Conservation (phyloP, 805 yeast genomes). For the Zygosaccharomyces bailii region DNA sequence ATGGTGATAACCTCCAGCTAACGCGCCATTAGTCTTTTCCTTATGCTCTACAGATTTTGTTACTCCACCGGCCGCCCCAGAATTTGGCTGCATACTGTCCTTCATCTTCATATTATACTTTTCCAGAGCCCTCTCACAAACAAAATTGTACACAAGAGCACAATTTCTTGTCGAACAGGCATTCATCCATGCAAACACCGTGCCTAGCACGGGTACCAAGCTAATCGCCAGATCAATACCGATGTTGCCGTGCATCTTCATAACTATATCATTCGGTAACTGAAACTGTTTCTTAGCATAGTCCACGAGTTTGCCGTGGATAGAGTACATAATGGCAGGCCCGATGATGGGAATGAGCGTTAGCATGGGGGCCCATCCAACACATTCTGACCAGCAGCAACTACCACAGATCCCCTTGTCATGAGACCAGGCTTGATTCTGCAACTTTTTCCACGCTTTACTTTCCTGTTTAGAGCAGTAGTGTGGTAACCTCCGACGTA, state of each 20-base stretch:
- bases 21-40: not conserved
- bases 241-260: slow-evolving; percentile 75
- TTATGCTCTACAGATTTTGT: not conserved
- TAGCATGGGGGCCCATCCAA: slow-evolving; percentile 74
- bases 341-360: slow-evolving; percentile 81
- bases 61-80: slow-evolving; percentile 3
- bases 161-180: slow-evolving; percentile 90
- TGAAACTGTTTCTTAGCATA: slow-evolving; percentile 55
- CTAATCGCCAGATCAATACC: slow-evolving; percentile 68
- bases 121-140: slow-evolving; percentile 26
- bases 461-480: slow-evolving; percentile 57
- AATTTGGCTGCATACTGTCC: slow-evolving; percentile 1
- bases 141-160: slow-evolving; percentile 58
- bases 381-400: slow-evolving; percentile 56
- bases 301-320: slow-evolving; percentile 63
- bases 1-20: not conserved
- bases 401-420: slow-evolving; percentile 83
- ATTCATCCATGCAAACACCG: slow-evolving; percentile 73
- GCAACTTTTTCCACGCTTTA: slow-evolving; percentile 69
- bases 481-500: slow-evolving; percentile 58
- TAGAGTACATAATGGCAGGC: slow-evolving; percentile 72
- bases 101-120: slow-evolving; percentile 11
- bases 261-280: slow-evolving; percentile 55
- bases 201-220: slow-evolving; percentile 77
- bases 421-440: slow-evolving; percentile 78